A percentile compares a stretch with the other conserved stretches of the same genome.
Evolutionary conservation across 768 basidiomycete genomes (phyloP).

Genomic region (Leccinum broughii): DNA sequence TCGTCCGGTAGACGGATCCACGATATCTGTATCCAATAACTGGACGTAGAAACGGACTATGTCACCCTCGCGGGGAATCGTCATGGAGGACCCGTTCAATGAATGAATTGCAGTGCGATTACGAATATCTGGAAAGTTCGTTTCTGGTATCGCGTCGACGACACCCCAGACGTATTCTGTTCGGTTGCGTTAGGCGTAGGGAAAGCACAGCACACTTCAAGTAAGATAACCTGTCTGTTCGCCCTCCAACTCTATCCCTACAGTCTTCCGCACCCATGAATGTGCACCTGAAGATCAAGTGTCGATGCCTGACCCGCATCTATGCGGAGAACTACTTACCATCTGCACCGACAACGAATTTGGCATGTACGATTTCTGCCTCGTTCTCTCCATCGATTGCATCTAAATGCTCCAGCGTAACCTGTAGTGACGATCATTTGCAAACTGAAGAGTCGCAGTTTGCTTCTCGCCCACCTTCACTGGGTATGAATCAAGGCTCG

Average conservation of each 20-base stretch:
- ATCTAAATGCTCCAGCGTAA: slow-evolving; percentile 25
- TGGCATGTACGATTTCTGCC: slow-evolving; percentile 36
- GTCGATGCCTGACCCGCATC: neutral
- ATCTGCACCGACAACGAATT: slow-evolving; percentile 39
- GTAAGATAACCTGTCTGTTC: slow-evolving; percentile 42
- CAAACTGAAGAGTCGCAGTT: neutral
- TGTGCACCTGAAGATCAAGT: slow-evolving; percentile 36
- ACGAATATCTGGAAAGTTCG: slow-evolving; percentile 77
- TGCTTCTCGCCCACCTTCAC: slow-evolving; percentile 25
- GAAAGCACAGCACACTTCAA: neutral
- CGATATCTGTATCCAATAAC: slow-evolving; percentile 47
- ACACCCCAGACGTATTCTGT: slow-evolving; percentile 84
- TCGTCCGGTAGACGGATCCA: slow-evolving; percentile 48
- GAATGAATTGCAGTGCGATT: slow-evolving; percentile 69
- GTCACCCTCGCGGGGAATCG: slow-evolving; percentile 72
- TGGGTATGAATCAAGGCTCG: slow-evolving; percentile 29
- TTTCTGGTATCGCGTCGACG: slow-evolving; percentile 67
- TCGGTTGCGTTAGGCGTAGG: neutral
- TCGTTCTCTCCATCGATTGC: slow-evolving; percentile 28
- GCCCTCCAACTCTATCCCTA: slow-evolving; percentile 48
- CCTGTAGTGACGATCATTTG: slow-evolving; percentile 13
- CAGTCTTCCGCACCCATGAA: slow-evolving; percentile 46
- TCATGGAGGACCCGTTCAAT: slow-evolving; percentile 63
- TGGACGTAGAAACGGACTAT: slow-evolving; percentile 73
- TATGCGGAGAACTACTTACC: slow-evolving; percentile 18